These are phyloP conservation scores for Anthracocystis panici-leucophaei DNA, from an alignment of 1,284 basidiomycete species.

Conservation along the genomic window DNA sequence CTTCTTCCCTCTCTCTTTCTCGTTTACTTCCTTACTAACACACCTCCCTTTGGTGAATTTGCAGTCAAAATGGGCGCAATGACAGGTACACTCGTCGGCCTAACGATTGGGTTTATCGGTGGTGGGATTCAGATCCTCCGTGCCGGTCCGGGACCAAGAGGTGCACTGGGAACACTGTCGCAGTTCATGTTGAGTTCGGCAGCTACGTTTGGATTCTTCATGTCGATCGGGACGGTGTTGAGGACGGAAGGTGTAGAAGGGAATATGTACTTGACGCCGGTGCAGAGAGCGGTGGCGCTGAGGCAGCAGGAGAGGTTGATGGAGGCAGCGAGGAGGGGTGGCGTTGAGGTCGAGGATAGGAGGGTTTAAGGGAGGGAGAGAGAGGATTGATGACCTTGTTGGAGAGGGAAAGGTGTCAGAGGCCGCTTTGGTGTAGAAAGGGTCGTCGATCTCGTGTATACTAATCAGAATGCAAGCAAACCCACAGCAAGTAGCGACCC, in stretches of 20 bases:
- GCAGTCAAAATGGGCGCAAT: conserved; percentile 66
- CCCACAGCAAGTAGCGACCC: not conserved
- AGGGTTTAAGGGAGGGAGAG: not conserved
- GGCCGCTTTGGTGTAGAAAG: not conserved
- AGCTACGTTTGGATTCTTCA: conserved; percentile 67
- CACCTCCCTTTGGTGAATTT: not conserved
- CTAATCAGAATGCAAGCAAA: conserved; percentile 6
- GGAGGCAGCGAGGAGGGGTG: conserved; percentile 4
- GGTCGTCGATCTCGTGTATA: conserved; percentile 15
- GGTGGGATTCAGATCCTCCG: conserved; percentile 65
- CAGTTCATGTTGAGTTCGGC: conserved; percentile 67
- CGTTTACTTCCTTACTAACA: not conserved
- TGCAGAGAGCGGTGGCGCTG: conserved; percentile 26
- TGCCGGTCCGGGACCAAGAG: conserved; percentile 63
- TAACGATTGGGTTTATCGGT: conserved; percentile 67
- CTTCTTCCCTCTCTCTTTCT: not conserved
- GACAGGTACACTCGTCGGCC: conserved; percentile 66
- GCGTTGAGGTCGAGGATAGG: conserved; percentile 17
- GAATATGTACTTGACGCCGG: conserved; percentile 32
- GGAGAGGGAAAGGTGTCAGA: not conserved
- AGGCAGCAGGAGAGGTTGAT: conserved; percentile 30
- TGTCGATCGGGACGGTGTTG: conserved; percentile 66
- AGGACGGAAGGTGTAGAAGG: conserved; percentile 56
- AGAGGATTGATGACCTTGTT: no score
- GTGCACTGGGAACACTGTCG: conserved; percentile 58